Conservation (phyloP, 768 basidiomycete genomes). For the Suillus tomentosus region DNA sequence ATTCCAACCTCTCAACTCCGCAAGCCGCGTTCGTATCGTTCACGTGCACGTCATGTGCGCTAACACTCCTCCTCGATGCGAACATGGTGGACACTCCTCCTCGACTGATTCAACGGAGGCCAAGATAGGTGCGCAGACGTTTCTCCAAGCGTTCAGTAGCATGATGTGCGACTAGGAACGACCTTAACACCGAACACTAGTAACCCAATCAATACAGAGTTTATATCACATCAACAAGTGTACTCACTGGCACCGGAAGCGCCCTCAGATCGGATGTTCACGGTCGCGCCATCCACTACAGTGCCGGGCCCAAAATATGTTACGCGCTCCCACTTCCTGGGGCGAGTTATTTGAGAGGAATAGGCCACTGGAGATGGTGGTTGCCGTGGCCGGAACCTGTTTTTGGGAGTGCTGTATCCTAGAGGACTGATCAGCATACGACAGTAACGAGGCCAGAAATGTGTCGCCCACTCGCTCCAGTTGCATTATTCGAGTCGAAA, state of each 20-base stretch:
- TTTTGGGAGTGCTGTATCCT: background rate
- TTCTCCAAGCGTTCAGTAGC: no score
- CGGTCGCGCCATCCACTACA: background rate
- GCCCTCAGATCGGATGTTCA: background rate
- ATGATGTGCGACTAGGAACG: background rate
- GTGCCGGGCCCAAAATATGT: background rate
- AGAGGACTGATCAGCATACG: background rate
- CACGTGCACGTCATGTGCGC: no score
- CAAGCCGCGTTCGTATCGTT: no score
- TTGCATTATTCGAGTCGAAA: background rate
- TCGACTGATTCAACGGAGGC: no score
- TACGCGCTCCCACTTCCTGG: background rate
- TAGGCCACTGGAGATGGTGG: background rate
- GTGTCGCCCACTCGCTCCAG: background rate
- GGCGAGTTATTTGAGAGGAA: background rate
- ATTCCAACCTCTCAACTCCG: no score
- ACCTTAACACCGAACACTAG: background rate
- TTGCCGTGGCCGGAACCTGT: background rate
- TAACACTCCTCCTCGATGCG: no score
- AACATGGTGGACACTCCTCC: no score
- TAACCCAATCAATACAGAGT: background rate
- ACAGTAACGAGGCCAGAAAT: background rate
- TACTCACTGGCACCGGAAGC: background rate
- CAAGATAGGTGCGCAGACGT: no score
- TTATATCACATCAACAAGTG: background rate